phyloP scores from a whole-genome alignment of 1,284 basidiomycete genomes.

The Takashimella tepidaria region DNA sequence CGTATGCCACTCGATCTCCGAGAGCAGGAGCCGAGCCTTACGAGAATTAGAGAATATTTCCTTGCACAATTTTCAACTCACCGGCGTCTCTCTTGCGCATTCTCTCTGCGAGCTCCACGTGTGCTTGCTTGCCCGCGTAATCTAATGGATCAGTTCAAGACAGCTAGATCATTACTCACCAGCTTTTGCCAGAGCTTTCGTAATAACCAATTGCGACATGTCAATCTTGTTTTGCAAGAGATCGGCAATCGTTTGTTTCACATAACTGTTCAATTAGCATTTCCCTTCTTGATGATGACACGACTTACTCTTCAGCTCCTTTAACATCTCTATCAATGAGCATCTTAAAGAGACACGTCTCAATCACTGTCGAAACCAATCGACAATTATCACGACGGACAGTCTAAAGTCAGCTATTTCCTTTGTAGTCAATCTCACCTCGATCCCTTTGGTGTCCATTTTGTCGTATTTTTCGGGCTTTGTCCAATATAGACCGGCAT shows the following conservation, averaged over 20 bases:
- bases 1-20: constrained; percentile 94
- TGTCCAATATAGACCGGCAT: constrained; percentile 95
- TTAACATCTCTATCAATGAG: constrained; percentile 88
- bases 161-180: constrained; percentile 50
- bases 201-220: constrained; percentile 96
- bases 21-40: constrained; percentile 83
- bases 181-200: constrained; percentile 85
- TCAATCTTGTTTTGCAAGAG: constrained; percentile 91
- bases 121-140: constrained; percentile 71
- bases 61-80: constrained; percentile 29
- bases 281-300: not conserved
- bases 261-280: constrained; percentile 60
- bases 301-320: constrained; percentile 75
- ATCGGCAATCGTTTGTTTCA: constrained; percentile 86
- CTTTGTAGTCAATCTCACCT: constrained; percentile 55
- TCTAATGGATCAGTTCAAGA: constrained; percentile 15
- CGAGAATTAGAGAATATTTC: too few relatives aligned
- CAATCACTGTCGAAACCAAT: constrained; percentile 89
- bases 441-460: constrained; percentile 98
- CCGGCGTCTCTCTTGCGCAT: constrained; percentile 94
- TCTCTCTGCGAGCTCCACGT: constrained; percentile 85
- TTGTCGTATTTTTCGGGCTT: constrained; percentile 89
- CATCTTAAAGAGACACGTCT: constrained; percentile 94
- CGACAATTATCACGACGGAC: constrained; percentile 94
- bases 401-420: constrained; percentile 52